Base-by-base conservation (phyloP, 1,139 yeast species). In the Suhomyces guaymorum region DNA sequence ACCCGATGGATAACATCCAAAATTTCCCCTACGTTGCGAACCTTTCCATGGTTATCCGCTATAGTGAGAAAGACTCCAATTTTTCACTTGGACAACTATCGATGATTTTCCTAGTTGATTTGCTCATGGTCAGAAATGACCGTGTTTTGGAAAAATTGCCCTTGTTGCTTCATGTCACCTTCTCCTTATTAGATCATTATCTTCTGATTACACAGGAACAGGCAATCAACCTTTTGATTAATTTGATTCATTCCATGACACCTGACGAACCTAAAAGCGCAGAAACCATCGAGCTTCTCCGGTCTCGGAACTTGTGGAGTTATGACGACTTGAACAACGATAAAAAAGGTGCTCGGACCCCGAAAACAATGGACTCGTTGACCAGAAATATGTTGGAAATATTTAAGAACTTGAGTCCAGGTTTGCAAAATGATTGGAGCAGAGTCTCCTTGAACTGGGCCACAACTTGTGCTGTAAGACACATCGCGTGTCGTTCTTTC, bases 401-500 rank as follows among this genome's bases (percentile, higher is more conserved):
- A 2, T 79, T 89, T 51, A 55, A 72, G 4, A 66, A 67, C 0
- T 48, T 59, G 5, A 58, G 63, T 7, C 78, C 81, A 1, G 71
- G 69, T 3, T 63, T 90, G 17, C 94, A 83, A 50, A 76, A 75
- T 32, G 83, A 82, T 35, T 88, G 98, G 98, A 83, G 95, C 33
- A 66, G 83, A 30, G 80, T 79, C 2, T 87, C 97, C 0, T 67
- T 94, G 30, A 73, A 74, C 24, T 94, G 98, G 98, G 97, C 98
- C 0, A 92, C 98, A 0, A 82, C 96, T 1, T 92, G 98, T 64
- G 95, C 97, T 2, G 98, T 92, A 0, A 75, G 97, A 51, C 99
- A 94, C 56, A 78, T 92, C 52, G 98, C 99, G 0, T 92, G 98
- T 50, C 76, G 98, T 20, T 89, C 97, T 0, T 92, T 94, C 59